Evolutionary conservation across 2,329 filamentous ascomycete species (phyloP).

Genomic region (Aspergillus luchuensis): DNA sequence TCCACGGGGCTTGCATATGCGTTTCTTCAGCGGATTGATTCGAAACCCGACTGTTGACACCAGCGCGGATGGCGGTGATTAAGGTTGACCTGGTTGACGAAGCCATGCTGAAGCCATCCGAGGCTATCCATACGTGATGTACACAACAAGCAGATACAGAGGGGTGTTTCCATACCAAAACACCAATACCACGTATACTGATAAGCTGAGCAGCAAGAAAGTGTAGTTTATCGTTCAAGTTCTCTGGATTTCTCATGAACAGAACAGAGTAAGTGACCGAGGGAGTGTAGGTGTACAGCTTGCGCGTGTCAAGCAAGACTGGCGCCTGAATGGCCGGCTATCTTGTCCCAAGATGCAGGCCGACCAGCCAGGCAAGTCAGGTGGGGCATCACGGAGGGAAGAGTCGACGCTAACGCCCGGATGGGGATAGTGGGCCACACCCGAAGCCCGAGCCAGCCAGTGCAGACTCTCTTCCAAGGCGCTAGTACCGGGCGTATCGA

Average conservation of each 20-base stretch:
- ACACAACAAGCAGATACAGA: not conserved
- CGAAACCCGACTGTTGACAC: not conserved
- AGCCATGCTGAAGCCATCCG: too few relatives aligned
- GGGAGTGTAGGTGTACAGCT: not conserved
- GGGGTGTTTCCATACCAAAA: not conserved
- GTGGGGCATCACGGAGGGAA: not conserved
- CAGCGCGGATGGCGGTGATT: not conserved
- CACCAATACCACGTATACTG: not conserved
- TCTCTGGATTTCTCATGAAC: too few relatives aligned
- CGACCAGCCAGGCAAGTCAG: conserved; percentile 13
- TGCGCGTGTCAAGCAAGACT: not conserved
- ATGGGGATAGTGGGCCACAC: not conserved
- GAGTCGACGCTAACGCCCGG: conserved; percentile 2
- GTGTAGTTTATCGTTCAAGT: too few relatives aligned
- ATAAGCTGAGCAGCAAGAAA: too few relatives aligned
- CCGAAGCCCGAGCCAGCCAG: conserved; percentile 4
- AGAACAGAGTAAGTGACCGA: too few relatives aligned
- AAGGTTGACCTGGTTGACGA: not conserved
- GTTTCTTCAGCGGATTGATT: not conserved
- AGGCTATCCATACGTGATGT: too few relatives aligned
- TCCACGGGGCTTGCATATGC: not conserved
- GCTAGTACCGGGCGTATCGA: not conserved
- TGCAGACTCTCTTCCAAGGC: not conserved
- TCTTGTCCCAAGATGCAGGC: conserved; percentile 9
- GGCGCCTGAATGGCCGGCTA: not conserved